A percentile compares a stretch with the other conserved stretches of the same genome.
phyloP scores from a whole-genome alignment of 2,329 filamentous ascomycete species.

The Aphanoascus verrucosus region DNA sequence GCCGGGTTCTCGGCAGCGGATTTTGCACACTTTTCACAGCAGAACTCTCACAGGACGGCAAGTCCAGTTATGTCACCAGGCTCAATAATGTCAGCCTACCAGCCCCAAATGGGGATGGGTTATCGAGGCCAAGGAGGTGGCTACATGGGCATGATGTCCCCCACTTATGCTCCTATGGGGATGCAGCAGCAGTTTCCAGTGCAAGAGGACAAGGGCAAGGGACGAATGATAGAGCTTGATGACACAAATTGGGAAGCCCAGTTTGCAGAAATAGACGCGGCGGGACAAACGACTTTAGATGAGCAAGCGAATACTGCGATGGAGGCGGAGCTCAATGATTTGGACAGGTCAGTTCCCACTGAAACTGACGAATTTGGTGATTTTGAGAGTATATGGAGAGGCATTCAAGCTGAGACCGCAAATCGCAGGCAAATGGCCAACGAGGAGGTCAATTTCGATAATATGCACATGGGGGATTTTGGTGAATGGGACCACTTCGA shows the following conservation, averaged over 20 bases:
- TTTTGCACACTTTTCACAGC: constrained; percentile 76
- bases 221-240: constrained; percentile 74
- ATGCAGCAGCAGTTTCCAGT: constrained; percentile 38
- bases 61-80: constrained; percentile 48
- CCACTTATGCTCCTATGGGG: constrained; percentile 39
- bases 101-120: constrained; percentile 30
- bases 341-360: constrained; percentile 66
- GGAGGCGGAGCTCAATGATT: constrained; percentile 75
- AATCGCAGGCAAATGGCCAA: constrained; percentile 49
- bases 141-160: constrained; percentile 43
- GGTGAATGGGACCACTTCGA: constrained; percentile 74
- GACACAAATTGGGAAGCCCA: constrained; percentile 94
- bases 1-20: constrained; percentile 68
- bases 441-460: constrained; percentile 48
- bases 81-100: constrained; percentile 40
- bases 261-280: constrained; percentile 72
- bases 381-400: constrained; percentile 66
- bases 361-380: constrained; percentile 61
- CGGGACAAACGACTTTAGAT: constrained; percentile 45
- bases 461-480: constrained; percentile 55
- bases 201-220: constrained; percentile 70
- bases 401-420: constrained; percentile 37
- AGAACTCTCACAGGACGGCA: constrained; percentile 49
- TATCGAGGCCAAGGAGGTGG: constrained; percentile 25
- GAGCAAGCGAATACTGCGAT: constrained; percentile 61